Base-by-base conservation (phyloP, 345 rosid species). In the Gossypium rotundifolium region DNA sequence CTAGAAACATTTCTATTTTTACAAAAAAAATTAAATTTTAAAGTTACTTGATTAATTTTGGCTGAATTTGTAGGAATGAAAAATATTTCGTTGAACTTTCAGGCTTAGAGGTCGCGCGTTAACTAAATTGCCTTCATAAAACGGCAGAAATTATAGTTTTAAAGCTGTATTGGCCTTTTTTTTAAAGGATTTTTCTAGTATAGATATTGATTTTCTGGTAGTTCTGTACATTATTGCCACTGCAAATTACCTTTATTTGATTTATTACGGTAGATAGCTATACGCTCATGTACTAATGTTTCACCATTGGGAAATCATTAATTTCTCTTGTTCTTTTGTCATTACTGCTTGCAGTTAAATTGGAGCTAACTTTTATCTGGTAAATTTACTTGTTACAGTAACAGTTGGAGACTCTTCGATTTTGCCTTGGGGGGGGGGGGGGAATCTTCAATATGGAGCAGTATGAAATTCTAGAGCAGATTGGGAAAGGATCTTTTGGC, bases 401-500 rank as follows among this genome's bases (percentile, higher is more conserved):
- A 48, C 73, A 69, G 59, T 17, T 4, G 27, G 62, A 70, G 44
- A 48, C 23, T 16, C 8, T 33, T 29, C 11, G 74, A 55, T 49
- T 49, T 44, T 22, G 2, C 20, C 1, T 8, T 13, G n/a, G 0
- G 58, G 70, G 27, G 62, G 23, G 13, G 3, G 51, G 66, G 44
- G 58, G 0, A 29, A 1, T 48, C 52, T 73, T 65, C 58, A 45
- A 29, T n/a, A 95, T 95, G 99, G 99, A 95, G 83, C 89, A 92
- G 70, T 95, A 95, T 65, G 98, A 95, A 79, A 85, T 93, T 70
- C 81, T 95, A 22, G 96, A 91, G 87, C 98, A 91, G 84, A 91
- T 95, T 62, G 98, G 99, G 46, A 95, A 91, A 84, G 97, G 99
- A 5, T 95, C 97, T 49, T 93, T 95, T 77, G 98, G 98, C 71